Evolutionary conservation across 2,329 filamentous ascomycete genomes (phyloP), one percentile per base, ranked within the genome.

Genomic region (Zarea fungicola): DNA sequence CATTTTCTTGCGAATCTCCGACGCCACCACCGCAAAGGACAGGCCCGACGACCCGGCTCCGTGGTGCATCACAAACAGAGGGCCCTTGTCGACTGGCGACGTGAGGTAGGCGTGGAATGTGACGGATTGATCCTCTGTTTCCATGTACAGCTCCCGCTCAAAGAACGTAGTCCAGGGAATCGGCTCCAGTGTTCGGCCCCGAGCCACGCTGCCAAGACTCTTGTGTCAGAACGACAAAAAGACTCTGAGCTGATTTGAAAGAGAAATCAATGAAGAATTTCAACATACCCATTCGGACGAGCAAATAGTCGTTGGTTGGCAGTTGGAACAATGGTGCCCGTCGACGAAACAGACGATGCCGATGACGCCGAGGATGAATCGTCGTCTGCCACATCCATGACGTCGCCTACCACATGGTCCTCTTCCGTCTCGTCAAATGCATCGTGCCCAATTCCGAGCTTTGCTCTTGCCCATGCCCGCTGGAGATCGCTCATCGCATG

Each of bases 1-100:
- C 35, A 96, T 73, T 6, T 81, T 75, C 63, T 85, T 88, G 46
- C 84, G 80, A 53, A 97, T 82, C 63, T 95, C 87, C 37, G 81
- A 76, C 3, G 85, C 82, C 52, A 95, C 82, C 4, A 89, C 76
- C 5, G 91, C 91, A 68, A 97, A 99, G 3, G 90, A 95, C 51
- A 97, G 78, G 6, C 87, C 95, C 0, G 91, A 96, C 4, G 91
- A 95, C 14, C 93, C 93, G 34, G 89, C 93, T 32, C 93, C 93
- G 68, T 99, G 93, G 63, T 99, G 93, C 69, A 87, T 89, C 52
- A 97, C 85, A 66, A 99, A 91, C 5, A 99, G 74, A 0, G 92
- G 90, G 0, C 86, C 88, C 53, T 78, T 77, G 31, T 77, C 83
- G 35, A 77, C 77, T 8, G 92, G 91, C 1, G 90, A 89, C 18